These are phyloP conservation scores for Amoeboaphelidium occidentale DNA, from an alignment of 371 early-diverging fungal genomes.

Conservation along the genomic window DNA sequence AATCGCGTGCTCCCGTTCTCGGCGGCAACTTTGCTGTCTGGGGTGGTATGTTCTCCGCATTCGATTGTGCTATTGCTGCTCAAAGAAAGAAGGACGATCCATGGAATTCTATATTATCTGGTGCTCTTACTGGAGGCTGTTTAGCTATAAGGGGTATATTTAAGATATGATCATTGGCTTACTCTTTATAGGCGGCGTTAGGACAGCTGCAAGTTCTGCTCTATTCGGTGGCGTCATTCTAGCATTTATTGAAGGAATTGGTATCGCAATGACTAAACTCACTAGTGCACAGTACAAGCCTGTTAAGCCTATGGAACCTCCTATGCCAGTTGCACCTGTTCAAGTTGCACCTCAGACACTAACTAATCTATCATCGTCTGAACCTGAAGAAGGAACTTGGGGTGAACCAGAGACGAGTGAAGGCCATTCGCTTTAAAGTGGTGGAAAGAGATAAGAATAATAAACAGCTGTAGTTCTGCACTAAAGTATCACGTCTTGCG, in stretches of 20 bases:
- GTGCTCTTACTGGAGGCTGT: slow-evolving; percentile 80
- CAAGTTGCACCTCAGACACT: background rate
- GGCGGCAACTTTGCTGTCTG: slow-evolving; percentile 80
- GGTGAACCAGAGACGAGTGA: no score
- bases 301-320: background rate
- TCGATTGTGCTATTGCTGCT: slow-evolving; percentile 76
- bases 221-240: slow-evolving; percentile 72
- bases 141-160: slow-evolving; percentile 52
- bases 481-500: no score
- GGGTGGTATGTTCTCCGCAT: slow-evolving; percentile 87
- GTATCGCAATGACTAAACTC: slow-evolving; percentile 35
- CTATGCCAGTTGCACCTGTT: background rate
- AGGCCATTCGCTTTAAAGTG: no score
- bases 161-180: background rate
- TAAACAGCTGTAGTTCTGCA: no score
- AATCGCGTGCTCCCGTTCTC: slow-evolving; percentile 61
- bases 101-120: slow-evolving; percentile 75
- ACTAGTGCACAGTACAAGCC: slow-evolving; percentile 3
- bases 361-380: no score
- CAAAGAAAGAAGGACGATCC: slow-evolving; percentile 87
- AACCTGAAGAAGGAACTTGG: no score
- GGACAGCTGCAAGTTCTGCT: slow-evolving; percentile 52
- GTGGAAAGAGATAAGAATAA: no score
- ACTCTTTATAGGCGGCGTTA: slow-evolving; percentile 27
- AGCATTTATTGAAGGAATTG: slow-evolving; percentile 81